Conservation (phyloP, 805 yeast species). For the Hanseniaspora valbyensis region DNA sequence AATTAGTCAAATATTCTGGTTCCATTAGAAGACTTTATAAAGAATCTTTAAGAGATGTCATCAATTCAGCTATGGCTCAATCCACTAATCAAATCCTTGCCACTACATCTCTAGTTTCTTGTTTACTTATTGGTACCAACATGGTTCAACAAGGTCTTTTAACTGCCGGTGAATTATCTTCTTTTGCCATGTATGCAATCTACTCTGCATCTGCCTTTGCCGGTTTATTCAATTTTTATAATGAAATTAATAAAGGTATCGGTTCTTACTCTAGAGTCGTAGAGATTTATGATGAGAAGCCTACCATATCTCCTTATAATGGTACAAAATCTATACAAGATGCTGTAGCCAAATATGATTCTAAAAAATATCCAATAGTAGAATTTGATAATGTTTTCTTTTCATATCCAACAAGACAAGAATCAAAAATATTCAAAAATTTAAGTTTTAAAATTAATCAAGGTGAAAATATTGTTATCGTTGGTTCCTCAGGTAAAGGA, state of each 20-base stretch:
- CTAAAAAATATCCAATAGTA: slow-evolving; percentile 35
- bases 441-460: slow-evolving; percentile 51
- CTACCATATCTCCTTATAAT: slow-evolving; percentile 52
- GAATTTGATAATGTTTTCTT: slow-evolving; percentile 55
- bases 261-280: slow-evolving; percentile 91
- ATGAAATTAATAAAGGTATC: slow-evolving; percentile 92
- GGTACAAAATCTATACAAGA: slow-evolving; percentile 38
- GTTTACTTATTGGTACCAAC: slow-evolving; percentile 68
- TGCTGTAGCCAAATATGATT: slow-evolving; percentile 18
- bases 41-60: slow-evolving; percentile 71
- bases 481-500: slow-evolving; percentile 96
- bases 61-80: slow-evolving; percentile 61
- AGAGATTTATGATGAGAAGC: slow-evolving; percentile 70
- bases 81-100: slow-evolving; percentile 79
- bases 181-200: slow-evolving; percentile 90
- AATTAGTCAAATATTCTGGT: slow-evolving; percentile 60
- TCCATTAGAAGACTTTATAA: slow-evolving; percentile 56
- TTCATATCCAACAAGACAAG: slow-evolving; percentile 74
- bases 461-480: slow-evolving; percentile 86
- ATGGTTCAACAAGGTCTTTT: slow-evolving; percentile 69
- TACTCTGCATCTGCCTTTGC: slow-evolving; percentile 88
- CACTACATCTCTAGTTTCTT: slow-evolving; percentile 63
- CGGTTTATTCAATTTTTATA: slow-evolving; percentile 81
- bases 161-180: slow-evolving; percentile 78
- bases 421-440: slow-evolving; percentile 51